phyloP scores from a whole-genome alignment of 768 basidiomycete species.

The Hypsizygus marmoreus region DNA sequence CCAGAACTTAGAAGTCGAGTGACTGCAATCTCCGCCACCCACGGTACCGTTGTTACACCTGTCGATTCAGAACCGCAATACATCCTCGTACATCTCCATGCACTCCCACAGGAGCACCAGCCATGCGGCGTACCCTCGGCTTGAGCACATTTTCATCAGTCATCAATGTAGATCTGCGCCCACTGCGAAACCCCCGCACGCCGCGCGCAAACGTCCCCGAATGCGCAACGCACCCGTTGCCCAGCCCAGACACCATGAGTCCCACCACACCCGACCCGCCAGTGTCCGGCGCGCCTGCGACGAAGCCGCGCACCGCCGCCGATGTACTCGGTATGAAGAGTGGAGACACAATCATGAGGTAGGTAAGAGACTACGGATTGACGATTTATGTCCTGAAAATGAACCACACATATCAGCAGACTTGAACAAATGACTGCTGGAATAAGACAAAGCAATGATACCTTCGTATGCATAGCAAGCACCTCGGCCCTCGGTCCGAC shows the following conservation, averaged over 20 bases:
- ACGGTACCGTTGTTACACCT: slow-evolving; percentile 43
- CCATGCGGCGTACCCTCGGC: slow-evolving; percentile 74
- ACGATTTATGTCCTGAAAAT: slow-evolving; percentile 64
- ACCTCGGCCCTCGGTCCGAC: slow-evolving; percentile 76
- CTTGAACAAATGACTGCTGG: neutral
- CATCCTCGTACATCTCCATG: slow-evolving; percentile 93
- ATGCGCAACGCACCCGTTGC: slow-evolving; percentile 87
- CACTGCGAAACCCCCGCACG: slow-evolving; percentile 78
- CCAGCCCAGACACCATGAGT: slow-evolving; percentile 84
- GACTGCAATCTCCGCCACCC: too few relatives aligned
- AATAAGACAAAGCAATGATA: slow-evolving; percentile 25
- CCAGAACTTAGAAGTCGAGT: too few relatives aligned
- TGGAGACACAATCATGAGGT: slow-evolving; percentile 86
- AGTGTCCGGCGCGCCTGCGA: slow-evolving; percentile 46
- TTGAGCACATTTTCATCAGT: slow-evolving; percentile 86
- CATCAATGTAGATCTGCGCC: slow-evolving; percentile 77
- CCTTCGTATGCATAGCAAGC: slow-evolving; percentile 92
- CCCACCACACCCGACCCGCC: slow-evolving; percentile 63
- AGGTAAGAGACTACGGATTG: slow-evolving; percentile 70
- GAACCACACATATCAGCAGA: neutral
- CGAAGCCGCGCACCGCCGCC: slow-evolving; percentile 74
- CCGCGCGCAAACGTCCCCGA: slow-evolving; percentile 78
- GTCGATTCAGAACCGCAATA: slow-evolving; percentile 90
- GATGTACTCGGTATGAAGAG: slow-evolving; percentile 71
- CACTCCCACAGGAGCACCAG: slow-evolving; percentile 89